Evolutionary conservation across 768 basidiomycete genomes (phyloP), one percentile per base, ranked within the genome.

Genomic region (Boletus coccyginus): DNA sequence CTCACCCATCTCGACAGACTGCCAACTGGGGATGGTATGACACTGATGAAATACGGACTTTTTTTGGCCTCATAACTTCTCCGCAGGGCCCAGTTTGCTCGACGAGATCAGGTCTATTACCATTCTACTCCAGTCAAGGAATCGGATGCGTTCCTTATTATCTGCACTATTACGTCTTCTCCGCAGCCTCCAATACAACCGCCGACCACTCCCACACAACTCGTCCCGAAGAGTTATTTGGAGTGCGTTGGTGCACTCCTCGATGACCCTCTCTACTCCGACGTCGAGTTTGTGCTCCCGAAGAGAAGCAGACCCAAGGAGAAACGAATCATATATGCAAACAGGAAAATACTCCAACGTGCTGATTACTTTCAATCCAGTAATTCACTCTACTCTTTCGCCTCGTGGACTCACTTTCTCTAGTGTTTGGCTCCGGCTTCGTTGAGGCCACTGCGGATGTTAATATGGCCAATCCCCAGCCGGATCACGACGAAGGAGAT

Each of bases 21-120:
- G 87, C 88, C 31, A 93, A 92, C 64, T 92, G 90, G 92, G 90
- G 90, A 70, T 94, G 92, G 90, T 88, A 80, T 48, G 64, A 13
- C 47, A 32, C 21, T 36, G 46, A 57, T 42, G 49, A 52, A 38
- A 54, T 29, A 33, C 33, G 7, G n/a, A 27, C 36, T 11, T 29
- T 46, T 45, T n/a, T 4, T 5, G 7, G 3, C 32, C 53, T 66
- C n/a, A 56, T 33, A 19, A 32, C 42, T 41, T 38, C 41, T 42
- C 35, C 51, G 5, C 48, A 88, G 86, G 88, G 85, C 88, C 1
- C 87, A 90, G 67, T 94, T 94, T 69, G 84, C 89, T 39, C 81
- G 82, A 53, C 77, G 92, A 62, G 90, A 94, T 57, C 73, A 71
- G 31, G 81, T 90, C 19, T 90, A 80, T 71, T 90, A 81, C 70